Evolutionary conservation across 352 stramenopile genomes (phyloP).

Genomic region (Pythium apleroticum): DNA sequence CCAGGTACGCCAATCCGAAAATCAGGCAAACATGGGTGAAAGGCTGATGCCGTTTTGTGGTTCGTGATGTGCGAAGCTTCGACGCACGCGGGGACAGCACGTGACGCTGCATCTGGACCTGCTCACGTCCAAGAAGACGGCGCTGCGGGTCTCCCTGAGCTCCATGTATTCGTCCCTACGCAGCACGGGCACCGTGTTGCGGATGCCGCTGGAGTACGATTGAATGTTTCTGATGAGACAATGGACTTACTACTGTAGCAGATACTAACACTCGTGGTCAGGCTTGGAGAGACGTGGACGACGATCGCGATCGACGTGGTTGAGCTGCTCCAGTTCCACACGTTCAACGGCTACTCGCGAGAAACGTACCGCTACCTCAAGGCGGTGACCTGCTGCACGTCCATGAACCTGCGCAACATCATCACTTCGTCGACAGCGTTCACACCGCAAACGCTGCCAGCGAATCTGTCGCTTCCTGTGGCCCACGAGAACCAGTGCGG

Average conservation of each 20-base stretch:
- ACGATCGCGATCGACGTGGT: slow-evolving; percentile 66
- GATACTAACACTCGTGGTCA: slow-evolving; percentile 13
- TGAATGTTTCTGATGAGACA: not conserved
- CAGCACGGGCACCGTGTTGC: slow-evolving; percentile 59
- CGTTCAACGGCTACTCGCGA: slow-evolving; percentile 66
- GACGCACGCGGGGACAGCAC: slow-evolving; percentile 38
- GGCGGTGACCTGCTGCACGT: slow-evolving; percentile 60
- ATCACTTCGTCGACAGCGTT: slow-evolving; percentile 56
- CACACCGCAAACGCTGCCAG: slow-evolving; percentile 37
- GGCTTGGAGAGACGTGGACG: slow-evolving; percentile 55
- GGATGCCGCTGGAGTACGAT: slow-evolving; percentile 44
- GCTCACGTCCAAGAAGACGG: slow-evolving; percentile 64
- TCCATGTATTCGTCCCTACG: slow-evolving; percentile 59
- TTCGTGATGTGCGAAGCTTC: no score
- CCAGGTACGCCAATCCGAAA: no score
- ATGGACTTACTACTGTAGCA: no score
- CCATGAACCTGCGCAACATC: slow-evolving; percentile 68
- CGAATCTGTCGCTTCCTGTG: slow-evolving; percentile 13
- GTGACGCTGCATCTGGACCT: slow-evolving; percentile 73
- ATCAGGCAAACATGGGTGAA: no score
- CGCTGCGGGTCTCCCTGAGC: slow-evolving; percentile 67
- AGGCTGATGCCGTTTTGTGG: no score
- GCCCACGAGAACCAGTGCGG: slow-evolving; percentile 22
- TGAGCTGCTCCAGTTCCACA: slow-evolving; percentile 59
- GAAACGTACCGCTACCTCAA: slow-evolving; percentile 69